Conservation (phyloP, 75 land plant species). For the Cryptomeria japonica region DNA sequence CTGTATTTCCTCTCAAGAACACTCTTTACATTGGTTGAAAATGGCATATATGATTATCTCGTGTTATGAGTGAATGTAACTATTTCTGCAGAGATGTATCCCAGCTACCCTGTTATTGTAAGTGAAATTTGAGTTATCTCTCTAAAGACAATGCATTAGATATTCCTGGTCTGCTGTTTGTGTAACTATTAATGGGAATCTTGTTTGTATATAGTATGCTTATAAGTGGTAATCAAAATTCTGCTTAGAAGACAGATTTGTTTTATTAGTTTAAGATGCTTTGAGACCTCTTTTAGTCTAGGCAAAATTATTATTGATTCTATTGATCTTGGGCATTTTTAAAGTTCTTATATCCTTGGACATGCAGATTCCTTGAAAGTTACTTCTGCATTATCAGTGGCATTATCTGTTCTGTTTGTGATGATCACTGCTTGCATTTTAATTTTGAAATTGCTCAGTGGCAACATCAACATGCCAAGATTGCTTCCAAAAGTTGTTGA, state of each 20-base stretch:
- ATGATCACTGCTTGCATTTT: constrained; percentile 23
- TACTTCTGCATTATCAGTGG: constrained; percentile 40
- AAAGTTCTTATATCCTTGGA: background rate
- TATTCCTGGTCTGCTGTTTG: background rate
- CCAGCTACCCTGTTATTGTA: background rate
- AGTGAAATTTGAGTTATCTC: background rate
- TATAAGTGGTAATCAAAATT: background rate
- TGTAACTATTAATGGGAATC: background rate
- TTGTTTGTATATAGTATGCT: background rate
- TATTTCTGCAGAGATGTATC: background rate
- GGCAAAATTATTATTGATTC: background rate
- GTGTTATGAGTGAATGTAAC: background rate
- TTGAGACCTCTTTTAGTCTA: background rate
- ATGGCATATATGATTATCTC: background rate
- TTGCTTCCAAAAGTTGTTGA: constrained; percentile 32
- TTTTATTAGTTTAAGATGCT: background rate
- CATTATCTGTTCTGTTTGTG: constrained; percentile 43
- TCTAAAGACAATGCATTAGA: background rate
- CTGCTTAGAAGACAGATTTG: background rate
- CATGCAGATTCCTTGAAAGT: constrained; percentile 32
- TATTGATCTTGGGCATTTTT: background rate
- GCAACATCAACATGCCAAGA: constrained; percentile 24
- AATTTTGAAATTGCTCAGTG: constrained; percentile 22
- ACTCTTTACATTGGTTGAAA: background rate
- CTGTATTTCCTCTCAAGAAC: background rate